Conservation (phyloP, 306 rosid species). For the Canavalia gladiata region DNA sequence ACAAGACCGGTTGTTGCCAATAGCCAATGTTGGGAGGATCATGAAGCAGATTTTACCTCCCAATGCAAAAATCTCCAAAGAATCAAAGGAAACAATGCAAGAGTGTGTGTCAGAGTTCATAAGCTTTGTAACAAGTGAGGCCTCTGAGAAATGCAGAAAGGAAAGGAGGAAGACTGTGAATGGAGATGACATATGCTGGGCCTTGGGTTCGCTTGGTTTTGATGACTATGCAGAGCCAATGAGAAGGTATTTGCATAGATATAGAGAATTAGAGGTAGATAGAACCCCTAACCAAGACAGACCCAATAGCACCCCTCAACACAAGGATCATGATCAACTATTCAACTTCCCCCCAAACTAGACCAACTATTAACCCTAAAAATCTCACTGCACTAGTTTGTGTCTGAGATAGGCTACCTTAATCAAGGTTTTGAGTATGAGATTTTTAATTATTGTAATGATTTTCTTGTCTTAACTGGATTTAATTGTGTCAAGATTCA, state of each 20-base stretch:
- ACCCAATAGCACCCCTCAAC: constrained; percentile 39
- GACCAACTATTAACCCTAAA: background rate
- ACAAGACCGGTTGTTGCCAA: constrained; percentile 88
- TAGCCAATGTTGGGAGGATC: constrained; percentile 93
- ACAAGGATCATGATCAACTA: constrained; percentile 5
- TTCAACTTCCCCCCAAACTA: background rate
- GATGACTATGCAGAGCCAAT: constrained; percentile 88
- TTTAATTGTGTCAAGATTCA: constrained; percentile 28
- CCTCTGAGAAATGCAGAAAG: constrained; percentile 85
- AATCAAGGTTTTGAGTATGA: constrained; percentile 44
- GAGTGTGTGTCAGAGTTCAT: constrained; percentile 95
- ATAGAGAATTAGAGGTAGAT: constrained; percentile 80
- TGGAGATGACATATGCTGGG: constrained; percentile 94
- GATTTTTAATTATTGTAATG: constrained; percentile 2
- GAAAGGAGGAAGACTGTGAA: constrained; percentile 95
- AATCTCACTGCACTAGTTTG: background rate
- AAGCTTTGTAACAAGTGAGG: constrained; percentile 93
- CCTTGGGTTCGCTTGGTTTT: constrained; percentile 80
- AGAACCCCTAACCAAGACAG: constrained; percentile 55
- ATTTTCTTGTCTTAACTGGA: constrained; percentile 34
- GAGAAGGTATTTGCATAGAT: constrained; percentile 73
- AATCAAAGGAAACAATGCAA: constrained; percentile 93
- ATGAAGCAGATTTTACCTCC: constrained; percentile 91
- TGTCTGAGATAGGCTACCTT: constrained; percentile 21
- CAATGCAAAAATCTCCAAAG: constrained; percentile 89